Conservation (phyloP, 768 basidiomycete species). For the Russula dissimulans region DNA sequence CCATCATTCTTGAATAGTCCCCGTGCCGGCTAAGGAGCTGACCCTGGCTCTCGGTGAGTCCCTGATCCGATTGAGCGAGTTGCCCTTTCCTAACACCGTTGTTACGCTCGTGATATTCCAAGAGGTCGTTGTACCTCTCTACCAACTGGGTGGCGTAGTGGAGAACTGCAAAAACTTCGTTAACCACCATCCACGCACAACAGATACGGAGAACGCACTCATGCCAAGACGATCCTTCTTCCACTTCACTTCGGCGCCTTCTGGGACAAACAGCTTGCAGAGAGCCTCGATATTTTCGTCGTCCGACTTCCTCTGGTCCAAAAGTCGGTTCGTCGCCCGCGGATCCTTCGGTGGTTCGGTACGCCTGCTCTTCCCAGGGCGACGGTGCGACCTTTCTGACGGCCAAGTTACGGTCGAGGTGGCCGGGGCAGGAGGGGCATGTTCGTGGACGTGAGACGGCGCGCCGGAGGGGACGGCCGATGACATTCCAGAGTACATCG, state of each 20-base stretch:
- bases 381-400: not conserved
- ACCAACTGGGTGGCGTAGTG: not conserved
- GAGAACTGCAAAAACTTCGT: not conserved
- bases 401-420: not conserved
- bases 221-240: slow-evolving; percentile 12
- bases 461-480: not conserved
- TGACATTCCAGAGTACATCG: not conserved
- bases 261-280: slow-evolving; percentile 1
- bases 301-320: not conserved
- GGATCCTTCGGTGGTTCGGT: not conserved
- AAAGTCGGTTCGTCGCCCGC: slow-evolving; percentile 1
- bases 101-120: not conserved
- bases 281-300: not conserved
- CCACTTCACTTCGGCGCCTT: not conserved
- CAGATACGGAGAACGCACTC: not conserved
- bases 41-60: not conserved
- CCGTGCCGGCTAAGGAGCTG: not conserved
- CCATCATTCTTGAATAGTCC: not conserved
- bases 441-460: not conserved
- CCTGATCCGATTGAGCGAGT: not conserved
- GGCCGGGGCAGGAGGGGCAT: not conserved
- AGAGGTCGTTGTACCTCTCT: not conserved
- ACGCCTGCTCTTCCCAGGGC: not conserved
- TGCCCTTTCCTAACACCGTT: not conserved
- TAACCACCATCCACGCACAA: not conserved